Evolutionary conservation across 2,329 filamentous ascomycete species (phyloP).

Genomic region (Claviceps sp.): DNA sequence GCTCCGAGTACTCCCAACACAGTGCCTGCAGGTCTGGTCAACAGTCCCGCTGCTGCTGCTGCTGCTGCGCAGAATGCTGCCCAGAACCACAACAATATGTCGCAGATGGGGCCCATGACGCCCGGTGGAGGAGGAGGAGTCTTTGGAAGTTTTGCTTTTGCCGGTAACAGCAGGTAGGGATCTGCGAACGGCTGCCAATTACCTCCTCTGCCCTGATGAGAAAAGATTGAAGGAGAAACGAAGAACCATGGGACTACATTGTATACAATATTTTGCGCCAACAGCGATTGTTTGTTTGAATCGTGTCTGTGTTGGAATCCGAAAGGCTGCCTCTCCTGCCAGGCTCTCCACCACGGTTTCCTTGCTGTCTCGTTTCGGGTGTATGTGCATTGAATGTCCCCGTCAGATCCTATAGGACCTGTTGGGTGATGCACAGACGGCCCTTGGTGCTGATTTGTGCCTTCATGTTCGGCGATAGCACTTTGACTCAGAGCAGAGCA

Average conservation of each 20-base stretch:
- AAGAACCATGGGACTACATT: not conserved
- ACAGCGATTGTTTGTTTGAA: not conserved
- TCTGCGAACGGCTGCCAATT: constrained; percentile 7
- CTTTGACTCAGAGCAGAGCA: too few relatives aligned
- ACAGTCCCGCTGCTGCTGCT: constrained; percentile 26
- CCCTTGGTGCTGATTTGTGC: too few relatives aligned
- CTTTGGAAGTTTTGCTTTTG: constrained; percentile 59
- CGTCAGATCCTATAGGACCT: too few relatives aligned
- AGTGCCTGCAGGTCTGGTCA: constrained; percentile 34
- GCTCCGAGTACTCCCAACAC: constrained; percentile 58
- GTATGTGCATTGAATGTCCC: too few relatives aligned
- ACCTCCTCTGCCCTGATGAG: constrained; percentile 2
- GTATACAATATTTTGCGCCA: not conserved
- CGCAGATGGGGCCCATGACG: constrained; percentile 57
- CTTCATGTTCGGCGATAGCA: too few relatives aligned
- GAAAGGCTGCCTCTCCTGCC: not conserved
- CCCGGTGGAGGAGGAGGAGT: constrained; percentile 62
- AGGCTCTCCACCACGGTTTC: not conserved
- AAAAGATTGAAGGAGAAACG: not conserved
- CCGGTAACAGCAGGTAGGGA: constrained; percentile 23
- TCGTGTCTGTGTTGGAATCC: not conserved
- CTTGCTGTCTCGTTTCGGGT: not conserved
- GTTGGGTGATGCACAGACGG: too few relatives aligned
- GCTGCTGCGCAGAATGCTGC: constrained; percentile 28
- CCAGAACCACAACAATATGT: constrained; percentile 42